These are phyloP conservation scores for Plantago major DNA, from an alignment of 257 asterid genomes.

Conservation along the genomic window DNA sequence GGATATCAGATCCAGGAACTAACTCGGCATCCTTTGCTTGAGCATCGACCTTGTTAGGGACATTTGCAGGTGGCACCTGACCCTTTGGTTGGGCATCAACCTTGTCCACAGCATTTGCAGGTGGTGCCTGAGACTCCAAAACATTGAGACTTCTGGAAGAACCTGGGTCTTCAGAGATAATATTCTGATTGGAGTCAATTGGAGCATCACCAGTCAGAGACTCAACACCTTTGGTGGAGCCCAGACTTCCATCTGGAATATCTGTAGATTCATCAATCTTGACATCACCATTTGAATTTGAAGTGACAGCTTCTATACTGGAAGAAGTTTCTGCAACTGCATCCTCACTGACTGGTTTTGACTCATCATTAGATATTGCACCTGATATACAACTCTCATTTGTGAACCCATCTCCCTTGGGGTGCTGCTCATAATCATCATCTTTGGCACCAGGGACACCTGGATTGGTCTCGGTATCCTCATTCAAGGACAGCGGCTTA, in stretches of 20 bases:
- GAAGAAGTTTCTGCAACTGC: conserved; percentile 35
- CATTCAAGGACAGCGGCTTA: conserved; percentile 24
- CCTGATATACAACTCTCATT: conserved; percentile 48
- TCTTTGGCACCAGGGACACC: conserved; percentile 28
- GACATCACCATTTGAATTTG: conserved; percentile 33
- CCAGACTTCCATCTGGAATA: conserved; percentile 34
- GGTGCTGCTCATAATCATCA: conserved; percentile 36
- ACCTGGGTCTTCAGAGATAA: conserved; percentile 31
- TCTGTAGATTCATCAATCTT: conserved; percentile 33
- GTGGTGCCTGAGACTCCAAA: conserved; percentile 37
- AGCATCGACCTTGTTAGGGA: conserved; percentile 32
- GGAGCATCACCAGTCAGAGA: conserved; percentile 32
- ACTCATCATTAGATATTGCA: conserved; percentile 36
- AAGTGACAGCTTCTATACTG: conserved; percentile 34
- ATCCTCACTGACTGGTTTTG: conserved; percentile 35
- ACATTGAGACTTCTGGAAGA: conserved; percentile 30
- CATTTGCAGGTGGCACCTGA: conserved; percentile 36
- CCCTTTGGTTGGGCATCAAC: too few species aligned
- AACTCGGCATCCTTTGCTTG: conserved; percentile 35
- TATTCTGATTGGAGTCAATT: conserved; percentile 42
- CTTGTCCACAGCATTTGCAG: conserved; percentile 30
- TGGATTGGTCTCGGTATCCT: conserved; percentile 33
- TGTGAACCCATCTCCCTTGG: conserved; percentile 37
- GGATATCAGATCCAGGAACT: conserved; percentile 41
- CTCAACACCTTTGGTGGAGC: conserved; percentile 35